Percentiles rank a stretch among this genome's conserved stretches.
Conservation (phyloP, 306 rosid genomes). For the Hippophae gyantsensis region DNA sequence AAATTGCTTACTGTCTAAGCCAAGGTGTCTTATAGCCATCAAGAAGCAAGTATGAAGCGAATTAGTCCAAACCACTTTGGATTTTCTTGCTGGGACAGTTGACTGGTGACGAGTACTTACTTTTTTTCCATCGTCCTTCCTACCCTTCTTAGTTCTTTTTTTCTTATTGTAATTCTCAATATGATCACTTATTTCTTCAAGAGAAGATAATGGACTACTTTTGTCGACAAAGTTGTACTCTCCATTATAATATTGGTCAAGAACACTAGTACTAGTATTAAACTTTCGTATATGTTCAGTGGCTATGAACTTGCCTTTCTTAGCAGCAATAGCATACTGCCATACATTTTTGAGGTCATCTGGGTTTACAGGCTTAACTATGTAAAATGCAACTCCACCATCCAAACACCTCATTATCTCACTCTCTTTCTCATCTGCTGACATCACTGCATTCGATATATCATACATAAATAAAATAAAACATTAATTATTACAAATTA, state of each 20-base stretch:
- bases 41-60: constrained; percentile 57
- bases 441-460: constrained; percentile 43
- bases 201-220: background rate
- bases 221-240: background rate
- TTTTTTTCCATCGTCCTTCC: background rate
- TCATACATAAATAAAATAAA: too few species aligned
- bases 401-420: constrained; percentile 29
- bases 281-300: constrained; percentile 1
- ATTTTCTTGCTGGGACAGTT: constrained; percentile 21
- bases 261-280: background rate
- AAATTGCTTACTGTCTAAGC: constrained; percentile 48
- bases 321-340: constrained; percentile 28
- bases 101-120: background rate
- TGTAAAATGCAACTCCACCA: constrained; percentile 30
- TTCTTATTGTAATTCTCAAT: constrained; percentile 13
- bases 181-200: background rate
- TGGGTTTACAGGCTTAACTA: constrained; percentile 42
- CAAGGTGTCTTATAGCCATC: constrained; percentile 42
- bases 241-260: background rate
- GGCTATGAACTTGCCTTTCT: constrained; percentile 15
- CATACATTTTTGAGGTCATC: constrained; percentile 43
- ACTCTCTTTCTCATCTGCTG: constrained; percentile 32
- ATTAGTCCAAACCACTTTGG: constrained; percentile 53
- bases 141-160: background rate
- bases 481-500: too few species aligned